A percentile compares a stretch with the other conserved stretches of the same genome.
These are phyloP conservation scores for Mycena capillaripes DNA, from an alignment of 768 basidiomycete genomes.

Conservation along the genomic window DNA sequence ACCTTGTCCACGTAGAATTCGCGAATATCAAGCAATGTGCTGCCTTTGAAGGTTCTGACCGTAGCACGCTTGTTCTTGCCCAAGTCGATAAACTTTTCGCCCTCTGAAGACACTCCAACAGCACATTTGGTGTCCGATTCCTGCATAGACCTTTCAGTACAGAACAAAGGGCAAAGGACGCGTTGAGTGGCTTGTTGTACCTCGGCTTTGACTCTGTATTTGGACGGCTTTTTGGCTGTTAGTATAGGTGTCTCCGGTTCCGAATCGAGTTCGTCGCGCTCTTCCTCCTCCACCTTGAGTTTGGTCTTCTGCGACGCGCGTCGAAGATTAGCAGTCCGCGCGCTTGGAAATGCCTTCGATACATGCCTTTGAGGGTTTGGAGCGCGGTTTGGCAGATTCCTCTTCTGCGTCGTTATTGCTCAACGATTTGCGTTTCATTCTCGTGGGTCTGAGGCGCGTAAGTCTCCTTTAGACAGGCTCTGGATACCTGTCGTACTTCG, in stretches of 20 bases:
- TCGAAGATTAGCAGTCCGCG: background rate
- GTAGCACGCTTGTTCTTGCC: slow-evolving; percentile 82
- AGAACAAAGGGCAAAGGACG: background rate
- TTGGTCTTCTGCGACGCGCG: slow-evolving; percentile 35
- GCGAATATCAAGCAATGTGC: slow-evolving; percentile 75
- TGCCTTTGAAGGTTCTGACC: slow-evolving; percentile 66
- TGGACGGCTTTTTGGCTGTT: slow-evolving; percentile 54
- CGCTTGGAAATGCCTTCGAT: background rate
- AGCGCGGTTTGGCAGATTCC: background rate
- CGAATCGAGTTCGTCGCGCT: slow-evolving; percentile 16
- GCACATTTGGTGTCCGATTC: slow-evolving; percentile 46
- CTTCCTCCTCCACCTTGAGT: slow-evolving; percentile 37
- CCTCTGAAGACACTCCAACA: slow-evolving; percentile 44
- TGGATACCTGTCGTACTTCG: background rate
- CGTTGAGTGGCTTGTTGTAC: background rate
- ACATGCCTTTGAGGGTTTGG: slow-evolving; percentile 22
- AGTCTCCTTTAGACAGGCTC: background rate
- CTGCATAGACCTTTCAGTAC: slow-evolving; percentile 25
- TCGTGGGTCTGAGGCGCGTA: background rate
- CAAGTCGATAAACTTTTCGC: slow-evolving; percentile 73
- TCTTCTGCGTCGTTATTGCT: slow-evolving; percentile 1
- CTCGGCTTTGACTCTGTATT: slow-evolving; percentile 22
- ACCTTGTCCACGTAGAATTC: slow-evolving; percentile 70
- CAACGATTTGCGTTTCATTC: slow-evolving; percentile 29
- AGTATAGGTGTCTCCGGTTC: slow-evolving; percentile 3